Evolutionary conservation across 495 filamentous ascomycete species (phyloP).

Genomic region (Daldinia vernicosa): DNA sequence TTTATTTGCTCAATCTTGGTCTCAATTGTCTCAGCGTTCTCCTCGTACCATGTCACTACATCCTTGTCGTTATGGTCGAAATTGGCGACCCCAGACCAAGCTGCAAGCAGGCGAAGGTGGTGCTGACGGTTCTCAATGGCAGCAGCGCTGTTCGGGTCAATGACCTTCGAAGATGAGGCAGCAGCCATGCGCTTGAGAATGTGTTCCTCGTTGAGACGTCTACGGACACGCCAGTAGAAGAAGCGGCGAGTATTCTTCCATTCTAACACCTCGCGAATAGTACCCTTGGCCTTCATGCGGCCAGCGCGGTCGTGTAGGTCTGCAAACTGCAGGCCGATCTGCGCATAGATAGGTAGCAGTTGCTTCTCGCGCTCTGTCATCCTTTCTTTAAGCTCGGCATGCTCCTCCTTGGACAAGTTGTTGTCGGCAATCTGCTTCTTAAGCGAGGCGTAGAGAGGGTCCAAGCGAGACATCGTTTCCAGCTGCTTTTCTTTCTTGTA

Average conservation of each 20-base stretch:
- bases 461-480: slow-evolving; percentile 95
- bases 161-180: slow-evolving; percentile 50
- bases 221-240: slow-evolving; percentile 99
- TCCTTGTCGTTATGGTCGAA: slow-evolving; percentile 80
- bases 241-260: slow-evolving; percentile 95
- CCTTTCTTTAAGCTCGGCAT: slow-evolving; percentile 79
- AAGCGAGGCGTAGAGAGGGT: slow-evolving; percentile 81
- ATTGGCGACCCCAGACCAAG: slow-evolving; percentile 77
- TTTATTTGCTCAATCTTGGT: slow-evolving; percentile 82
- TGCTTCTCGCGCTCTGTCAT: slow-evolving; percentile 88
- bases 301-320: slow-evolving; percentile 97
- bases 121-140: slow-evolving; percentile 62
- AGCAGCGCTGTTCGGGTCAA: slow-evolving; percentile 53
- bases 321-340: slow-evolving; percentile 93
- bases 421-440: slow-evolving; percentile 77
- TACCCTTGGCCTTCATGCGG: slow-evolving; percentile 96
- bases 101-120: slow-evolving; percentile 73
- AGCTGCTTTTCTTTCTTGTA: slow-evolving; percentile 97
- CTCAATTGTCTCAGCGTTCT: slow-evolving; percentile 83
- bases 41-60: slow-evolving; percentile 96
- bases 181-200: slow-evolving; percentile 86
- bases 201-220: slow-evolving; percentile 94
- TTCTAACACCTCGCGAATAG: slow-evolving; percentile 81
- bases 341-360: slow-evolving; percentile 89
- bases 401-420: slow-evolving; percentile 74